A percentile compares a stretch with the other conserved stretches of the same genome.
Conservation (phyloP, 768 basidiomycete genomes). For the Serpula lacrymans region DNA sequence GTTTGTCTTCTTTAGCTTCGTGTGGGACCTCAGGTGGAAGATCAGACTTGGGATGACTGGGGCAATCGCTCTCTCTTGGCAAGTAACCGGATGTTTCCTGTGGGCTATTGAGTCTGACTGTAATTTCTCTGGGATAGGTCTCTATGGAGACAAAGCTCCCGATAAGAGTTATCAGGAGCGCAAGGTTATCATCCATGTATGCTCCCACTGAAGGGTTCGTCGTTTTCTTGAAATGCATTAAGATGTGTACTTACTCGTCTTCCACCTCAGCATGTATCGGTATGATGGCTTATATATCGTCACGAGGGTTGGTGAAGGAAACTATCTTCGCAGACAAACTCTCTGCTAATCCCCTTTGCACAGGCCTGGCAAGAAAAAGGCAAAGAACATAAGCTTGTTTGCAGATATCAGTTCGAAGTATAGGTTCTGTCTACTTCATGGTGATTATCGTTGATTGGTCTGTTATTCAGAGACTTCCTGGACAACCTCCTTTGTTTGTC, state of each 20-base stretch:
- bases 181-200: slow-evolving; percentile 16
- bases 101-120: background rate
- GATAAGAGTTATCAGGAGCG: slow-evolving; percentile 25
- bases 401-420: slow-evolving; percentile 26
- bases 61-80: slow-evolving; percentile 18
- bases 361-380: slow-evolving; percentile 20
- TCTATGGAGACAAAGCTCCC: slow-evolving; percentile 17
- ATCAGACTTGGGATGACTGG: slow-evolving; percentile 18
- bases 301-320: no score
- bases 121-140: slow-evolving; percentile 8
- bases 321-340: no score
- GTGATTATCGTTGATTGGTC: background rate
- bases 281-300: slow-evolving; percentile 30
- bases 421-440: background rate
- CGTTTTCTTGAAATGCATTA: background rate
- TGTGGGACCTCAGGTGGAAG: slow-evolving; percentile 16
- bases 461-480: slow-evolving; percentile 17
- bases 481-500: slow-evolving; percentile 21
- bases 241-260: no score
- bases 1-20: slow-evolving; percentile 12
- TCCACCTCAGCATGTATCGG: slow-evolving; percentile 25
- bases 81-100: no score
- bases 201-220: slow-evolving; percentile 13
- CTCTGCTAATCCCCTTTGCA: no score
- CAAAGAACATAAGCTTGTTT: slow-evolving; percentile 14